Evolutionary conservation across 208 protist species (phyloP), one percentile per base, ranked within the genome.

Genomic region (Acanthamoeba lenticulata): DNA sequence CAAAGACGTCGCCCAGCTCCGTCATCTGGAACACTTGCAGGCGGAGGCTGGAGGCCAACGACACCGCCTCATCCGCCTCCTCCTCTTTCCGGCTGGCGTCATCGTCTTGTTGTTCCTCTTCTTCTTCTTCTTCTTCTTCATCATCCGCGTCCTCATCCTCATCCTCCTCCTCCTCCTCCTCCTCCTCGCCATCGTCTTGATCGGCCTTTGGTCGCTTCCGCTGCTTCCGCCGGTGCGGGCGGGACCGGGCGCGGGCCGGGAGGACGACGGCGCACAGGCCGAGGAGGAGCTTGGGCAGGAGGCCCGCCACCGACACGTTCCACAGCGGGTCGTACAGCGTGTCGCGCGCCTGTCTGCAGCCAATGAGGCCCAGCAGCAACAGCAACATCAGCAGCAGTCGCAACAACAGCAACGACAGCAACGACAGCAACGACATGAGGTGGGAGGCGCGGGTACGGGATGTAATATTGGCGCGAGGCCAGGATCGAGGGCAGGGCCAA

Each of bases 21-120:
- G 65, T 29, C 65, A 74, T 74, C 34, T 74, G 65, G 65, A 74
- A 74, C 34, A 74, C 34, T 74, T 74, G n/a, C 65, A 74, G 29
- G 34, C 38, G 65, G 15, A 13, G 65, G 27, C 27, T 6, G 52
- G 52, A 9, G 52, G 52, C 17, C 52, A 21, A 21, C 45, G 45
- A 49, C 9, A 15, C 45, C 15, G 52, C 11, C 17, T 60, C 52
- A n/a, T 21, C 17, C 5, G 45, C 45, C 5, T 19, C 45, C 17
- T 60, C 52, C 17, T 6, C 52, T 6, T 60, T 21, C 1, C 15
- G 9, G 15, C 9, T 60, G 3, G 52, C 27, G n/a, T n/a, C n/a
- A n/a, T n/a, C n/a, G n/a, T n/a, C n/a, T 21, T 60, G 52, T 60
- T n/a, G n/a, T n/a, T n/a, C n/a, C n/a, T n/a, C n/a, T n/a, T n/a